Percentiles rank a stretch among this genome's conserved stretches.
phyloP scores from a whole-genome alignment of 2,329 filamentous ascomycete genomes.

The Calonectria naviculata region DNA sequence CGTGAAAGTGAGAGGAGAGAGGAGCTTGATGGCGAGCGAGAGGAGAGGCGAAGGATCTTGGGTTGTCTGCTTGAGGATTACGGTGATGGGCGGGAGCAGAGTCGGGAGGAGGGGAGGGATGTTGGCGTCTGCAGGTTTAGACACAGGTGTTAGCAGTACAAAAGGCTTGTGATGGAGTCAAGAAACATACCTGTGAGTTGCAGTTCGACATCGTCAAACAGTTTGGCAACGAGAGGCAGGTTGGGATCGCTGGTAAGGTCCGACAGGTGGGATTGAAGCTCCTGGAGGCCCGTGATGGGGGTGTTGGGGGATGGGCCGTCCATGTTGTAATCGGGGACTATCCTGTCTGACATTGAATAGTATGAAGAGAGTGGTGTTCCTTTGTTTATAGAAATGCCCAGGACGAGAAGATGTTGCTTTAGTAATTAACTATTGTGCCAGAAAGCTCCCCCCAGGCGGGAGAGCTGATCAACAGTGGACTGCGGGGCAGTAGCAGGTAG shows the following conservation, averaged over 20 bases:
- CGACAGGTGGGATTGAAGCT: constrained; percentile 65
- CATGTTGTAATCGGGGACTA: constrained; percentile 52
- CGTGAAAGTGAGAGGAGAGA: constrained; percentile 63
- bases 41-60: constrained; percentile 63
- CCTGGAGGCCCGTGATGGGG: constrained; percentile 62
- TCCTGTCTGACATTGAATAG: constrained; percentile 41
- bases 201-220: constrained; percentile 70
- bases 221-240: constrained; percentile 55
- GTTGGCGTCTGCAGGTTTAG: constrained; percentile 56
- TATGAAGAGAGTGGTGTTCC: not conserved
- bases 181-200: constrained; percentile 62
- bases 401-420: not conserved
- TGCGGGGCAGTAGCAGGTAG: constrained; percentile 17
- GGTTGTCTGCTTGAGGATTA: constrained; percentile 62
- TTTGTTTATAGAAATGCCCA: not conserved
- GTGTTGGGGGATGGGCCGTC: constrained; percentile 31
- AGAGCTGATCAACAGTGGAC: not conserved
- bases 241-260: constrained; percentile 57
- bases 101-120: constrained; percentile 62
- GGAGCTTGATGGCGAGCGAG: constrained; percentile 65
- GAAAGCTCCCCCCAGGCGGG: not conserved
- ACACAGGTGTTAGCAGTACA: not conserved
- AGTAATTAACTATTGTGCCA: not conserved
- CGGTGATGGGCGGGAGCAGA: constrained; percentile 64
- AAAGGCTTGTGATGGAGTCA: not conserved